These are phyloP conservation scores for Fusarium cicatricum DNA, from an alignment of 2,329 filamentous ascomycete genomes.

Conservation along the genomic window DNA sequence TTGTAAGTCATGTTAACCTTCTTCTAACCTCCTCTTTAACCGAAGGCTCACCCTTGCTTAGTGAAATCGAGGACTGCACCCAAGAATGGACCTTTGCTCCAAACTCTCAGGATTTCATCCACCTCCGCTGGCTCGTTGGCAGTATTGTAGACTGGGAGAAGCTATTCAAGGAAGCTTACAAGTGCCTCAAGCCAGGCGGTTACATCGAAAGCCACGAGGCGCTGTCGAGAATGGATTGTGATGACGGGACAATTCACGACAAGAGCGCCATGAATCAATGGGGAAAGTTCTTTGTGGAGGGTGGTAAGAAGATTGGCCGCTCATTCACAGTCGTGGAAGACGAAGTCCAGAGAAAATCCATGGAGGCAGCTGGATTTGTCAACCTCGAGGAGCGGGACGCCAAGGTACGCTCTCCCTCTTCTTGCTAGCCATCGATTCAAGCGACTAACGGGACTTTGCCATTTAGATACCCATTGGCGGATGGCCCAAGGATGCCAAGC, in stretches of 20 bases:
- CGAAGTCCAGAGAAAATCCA: conserved; percentile 13
- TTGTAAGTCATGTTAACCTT: conserved; percentile 4
- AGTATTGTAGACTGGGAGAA: conserved; percentile 21
- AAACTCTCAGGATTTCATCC: conserved; percentile 25
- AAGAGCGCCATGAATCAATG: conserved; percentile 31
- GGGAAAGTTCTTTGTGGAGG: conserved; percentile 32
- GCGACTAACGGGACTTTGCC: neutral
- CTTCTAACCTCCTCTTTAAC: neutral
- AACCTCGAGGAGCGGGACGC: conserved; percentile 17
- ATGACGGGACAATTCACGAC: conserved; percentile 15
- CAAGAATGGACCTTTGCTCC: conserved; percentile 29
- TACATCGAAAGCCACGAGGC: conserved; percentile 29
- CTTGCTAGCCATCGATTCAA: neutral
- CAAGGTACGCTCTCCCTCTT: conserved; percentile 1
- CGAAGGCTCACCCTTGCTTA: neutral
- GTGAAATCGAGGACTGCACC: conserved; percentile 32
- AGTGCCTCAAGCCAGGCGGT: conserved; percentile 17
- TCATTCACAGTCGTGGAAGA: conserved; percentile 26
- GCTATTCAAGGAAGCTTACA: conserved; percentile 23
- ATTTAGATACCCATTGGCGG: conserved; percentile 25
- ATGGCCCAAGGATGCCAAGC: conserved; percentile 15
- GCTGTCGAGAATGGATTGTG: conserved; percentile 19
- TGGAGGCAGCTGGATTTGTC: conserved; percentile 21
- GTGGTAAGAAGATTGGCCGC: conserved; percentile 18
- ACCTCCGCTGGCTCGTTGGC: conserved; percentile 28